phyloP scores from a whole-genome alignment of 441 rosid species.

The Flueggea neowawraea region DNA sequence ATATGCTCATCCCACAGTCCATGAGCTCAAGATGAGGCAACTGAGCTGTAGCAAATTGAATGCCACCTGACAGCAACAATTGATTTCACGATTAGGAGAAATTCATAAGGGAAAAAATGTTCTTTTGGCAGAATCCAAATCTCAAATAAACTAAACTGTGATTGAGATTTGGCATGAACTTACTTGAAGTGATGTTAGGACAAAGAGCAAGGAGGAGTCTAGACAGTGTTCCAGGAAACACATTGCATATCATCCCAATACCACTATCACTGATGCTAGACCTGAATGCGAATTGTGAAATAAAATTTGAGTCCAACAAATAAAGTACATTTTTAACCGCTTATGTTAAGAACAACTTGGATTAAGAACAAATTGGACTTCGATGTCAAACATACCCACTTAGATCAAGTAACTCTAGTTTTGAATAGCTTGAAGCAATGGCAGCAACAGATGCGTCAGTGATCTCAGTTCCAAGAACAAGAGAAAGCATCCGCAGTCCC shows the following conservation, averaged over 20 bases:
- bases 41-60: conserved; percentile 95
- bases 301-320: not conserved
- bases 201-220: conserved; percentile 88
- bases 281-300: conserved; percentile 36
- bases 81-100: conserved; percentile 5
- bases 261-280: conserved; percentile 94
- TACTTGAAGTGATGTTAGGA: conserved; percentile 98
- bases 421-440: conserved; percentile 69
- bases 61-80: conserved; percentile 69
- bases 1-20: conserved; percentile 96
- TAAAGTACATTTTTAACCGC: not conserved
- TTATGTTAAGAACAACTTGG: not conserved
- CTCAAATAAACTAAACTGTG: not conserved
- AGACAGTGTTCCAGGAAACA: conserved; percentile 69
- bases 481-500: conserved; percentile 87
- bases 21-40: conserved; percentile 89
- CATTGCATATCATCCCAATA: conserved; percentile 97
- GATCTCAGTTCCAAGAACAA: conserved; percentile 87
- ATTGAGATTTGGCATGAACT: conserved; percentile 19
- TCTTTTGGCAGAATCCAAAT: not conserved
- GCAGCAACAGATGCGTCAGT: conserved; percentile 96
- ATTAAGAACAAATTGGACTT: conserved; percentile 3
- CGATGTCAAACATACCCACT: conserved; percentile 74
- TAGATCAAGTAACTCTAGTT: conserved; percentile 87
- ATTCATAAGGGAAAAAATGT: no score